These are phyloP conservation scores for Zygosaccharomyces sapae DNA, from an alignment of 1,139 yeast species.

Conservation along the genomic window DNA sequence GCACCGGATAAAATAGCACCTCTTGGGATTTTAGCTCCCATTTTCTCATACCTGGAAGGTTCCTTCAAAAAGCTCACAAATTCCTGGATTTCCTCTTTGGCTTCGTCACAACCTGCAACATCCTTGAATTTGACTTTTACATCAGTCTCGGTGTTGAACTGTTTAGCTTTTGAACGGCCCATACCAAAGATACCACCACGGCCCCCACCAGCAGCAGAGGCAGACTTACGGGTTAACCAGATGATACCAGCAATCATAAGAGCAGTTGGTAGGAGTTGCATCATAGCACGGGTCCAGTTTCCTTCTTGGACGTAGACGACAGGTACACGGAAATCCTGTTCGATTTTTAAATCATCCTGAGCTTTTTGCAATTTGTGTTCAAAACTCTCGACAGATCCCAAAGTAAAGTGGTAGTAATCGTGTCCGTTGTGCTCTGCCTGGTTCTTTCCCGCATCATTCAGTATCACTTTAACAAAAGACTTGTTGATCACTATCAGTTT, in stretches of 20 bases:
- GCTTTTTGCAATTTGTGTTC: slow-evolving; percentile 62
- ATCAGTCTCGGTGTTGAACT: slow-evolving; percentile 66
- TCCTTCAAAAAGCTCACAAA: slow-evolving; percentile 74
- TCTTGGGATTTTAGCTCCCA: slow-evolving; percentile 80
- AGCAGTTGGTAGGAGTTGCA: slow-evolving; percentile 65
- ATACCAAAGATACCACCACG: slow-evolving; percentile 60
- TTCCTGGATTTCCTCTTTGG: slow-evolving; percentile 81
- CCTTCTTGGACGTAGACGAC: slow-evolving; percentile 60
- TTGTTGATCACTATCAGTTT: slow-evolving; percentile 63
- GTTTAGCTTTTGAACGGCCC: slow-evolving; percentile 65
- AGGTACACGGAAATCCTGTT: slow-evolving; percentile 59
- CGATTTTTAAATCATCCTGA: slow-evolving; percentile 59
- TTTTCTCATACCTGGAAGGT: slow-evolving; percentile 66
- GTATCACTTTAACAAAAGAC: slow-evolving; percentile 59
- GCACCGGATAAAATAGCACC: slow-evolving; percentile 83
- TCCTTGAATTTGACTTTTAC: slow-evolving; percentile 70
- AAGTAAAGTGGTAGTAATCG: slow-evolving; percentile 55
- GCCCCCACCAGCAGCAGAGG: slow-evolving; percentile 47
- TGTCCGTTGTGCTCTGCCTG: slow-evolving; percentile 43
- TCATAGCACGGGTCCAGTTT: slow-evolving; percentile 50
- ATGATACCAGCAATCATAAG: slow-evolving; percentile 67
- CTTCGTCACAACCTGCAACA: slow-evolving; percentile 81
- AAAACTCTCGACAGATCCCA: slow-evolving; percentile 69
- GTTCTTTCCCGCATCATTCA: slow-evolving; percentile 54
- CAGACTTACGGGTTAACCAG: slow-evolving; percentile 61